A percentile compares a stretch with the other conserved stretches of the same genome.
Evolutionary conservation across 2,329 filamentous ascomycete species (phyloP).

Genomic region (Uncinocarpus reesii): DNA sequence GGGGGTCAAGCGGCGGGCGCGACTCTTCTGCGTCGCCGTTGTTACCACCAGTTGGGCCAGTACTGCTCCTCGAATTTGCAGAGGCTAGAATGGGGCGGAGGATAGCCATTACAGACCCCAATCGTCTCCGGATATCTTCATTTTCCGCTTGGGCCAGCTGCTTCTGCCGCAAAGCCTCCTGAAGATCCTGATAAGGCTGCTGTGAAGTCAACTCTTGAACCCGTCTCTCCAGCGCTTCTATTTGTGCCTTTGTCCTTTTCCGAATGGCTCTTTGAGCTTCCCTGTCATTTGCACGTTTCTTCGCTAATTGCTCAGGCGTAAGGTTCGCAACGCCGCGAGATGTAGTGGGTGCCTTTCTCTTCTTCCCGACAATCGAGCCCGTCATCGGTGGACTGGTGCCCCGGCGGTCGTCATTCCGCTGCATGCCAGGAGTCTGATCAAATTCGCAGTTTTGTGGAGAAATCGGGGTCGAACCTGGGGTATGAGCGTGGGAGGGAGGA

Average conservation of each 20-base stretch:
- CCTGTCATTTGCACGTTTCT: constrained; percentile 84
- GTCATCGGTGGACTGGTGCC: background rate
- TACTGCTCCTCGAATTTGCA: background rate
- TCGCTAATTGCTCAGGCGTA: constrained; percentile 75
- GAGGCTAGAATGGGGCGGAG: constrained; percentile 32
- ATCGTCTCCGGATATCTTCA: constrained; percentile 59
- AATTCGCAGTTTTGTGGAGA: background rate
- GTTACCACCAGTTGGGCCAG: background rate
- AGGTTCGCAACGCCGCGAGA: constrained; percentile 74
- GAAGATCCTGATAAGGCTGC: constrained; percentile 74
- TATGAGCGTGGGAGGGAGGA: background rate
- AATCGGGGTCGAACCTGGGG: background rate
- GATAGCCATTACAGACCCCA: constrained; percentile 54
- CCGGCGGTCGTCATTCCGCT: background rate
- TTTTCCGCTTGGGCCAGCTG: constrained; percentile 70
- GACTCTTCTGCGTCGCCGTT: background rate
- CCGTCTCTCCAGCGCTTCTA: constrained; percentile 60
- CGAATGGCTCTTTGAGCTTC: constrained; percentile 78
- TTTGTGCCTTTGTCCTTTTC: constrained; percentile 70
- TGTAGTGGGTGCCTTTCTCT: constrained; percentile 20
- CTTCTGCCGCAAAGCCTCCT: constrained; percentile 63
- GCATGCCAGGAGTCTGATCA: background rate
- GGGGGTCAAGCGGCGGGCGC: background rate
- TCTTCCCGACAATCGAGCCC: constrained; percentile 12
- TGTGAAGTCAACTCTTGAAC: constrained; percentile 68